phyloP scores from a whole-genome alignment of 192 early-diverging fungal species.

The Coemansia sp. region DNA sequence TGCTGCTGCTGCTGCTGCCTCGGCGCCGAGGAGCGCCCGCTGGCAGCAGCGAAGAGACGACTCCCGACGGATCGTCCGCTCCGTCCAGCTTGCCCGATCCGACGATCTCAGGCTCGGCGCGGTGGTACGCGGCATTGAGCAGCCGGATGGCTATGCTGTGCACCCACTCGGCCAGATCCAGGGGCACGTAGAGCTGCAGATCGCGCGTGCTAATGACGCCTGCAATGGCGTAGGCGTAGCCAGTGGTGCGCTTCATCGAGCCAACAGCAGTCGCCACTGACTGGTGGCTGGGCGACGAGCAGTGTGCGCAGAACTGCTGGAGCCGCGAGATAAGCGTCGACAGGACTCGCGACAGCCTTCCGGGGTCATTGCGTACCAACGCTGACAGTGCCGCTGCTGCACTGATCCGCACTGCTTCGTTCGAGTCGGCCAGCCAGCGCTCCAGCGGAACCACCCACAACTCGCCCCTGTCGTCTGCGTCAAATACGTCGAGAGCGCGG shows the following conservation, averaged over 20 bases:
- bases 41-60: not conserved
- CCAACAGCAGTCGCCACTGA: no score
- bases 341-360: slow-evolving; percentile 57
- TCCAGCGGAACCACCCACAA: slow-evolving; percentile 60
- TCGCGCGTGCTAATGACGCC: slow-evolving; percentile 48
- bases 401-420: slow-evolving; percentile 68
- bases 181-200: slow-evolving; percentile 45
- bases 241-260: slow-evolving; percentile 55
- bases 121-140: slow-evolving; percentile 56
- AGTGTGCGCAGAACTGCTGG: slow-evolving; percentile 65
- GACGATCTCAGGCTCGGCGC: slow-evolving; percentile 17
- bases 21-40: not conserved
- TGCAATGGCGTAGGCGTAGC: slow-evolving; percentile 65
- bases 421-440: slow-evolving; percentile 64
- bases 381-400: slow-evolving; percentile 69
- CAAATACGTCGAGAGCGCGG: not conserved
- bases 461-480: not conserved
- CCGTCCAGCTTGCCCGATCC: not conserved
- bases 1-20: not conserved
- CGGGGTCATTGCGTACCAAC: slow-evolving; percentile 55
- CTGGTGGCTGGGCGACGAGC: slow-evolving; percentile 54
- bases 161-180: slow-evolving; percentile 74
- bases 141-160: slow-evolving; percentile 75
- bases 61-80: slow-evolving; percentile 9
- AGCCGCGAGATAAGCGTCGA: slow-evolving; percentile 63